A percentile compares a stretch with the other conserved stretches of the same genome.
phyloP scores from a whole-genome alignment of 139 green algal species.

The Chlorella ohadii region DNA sequence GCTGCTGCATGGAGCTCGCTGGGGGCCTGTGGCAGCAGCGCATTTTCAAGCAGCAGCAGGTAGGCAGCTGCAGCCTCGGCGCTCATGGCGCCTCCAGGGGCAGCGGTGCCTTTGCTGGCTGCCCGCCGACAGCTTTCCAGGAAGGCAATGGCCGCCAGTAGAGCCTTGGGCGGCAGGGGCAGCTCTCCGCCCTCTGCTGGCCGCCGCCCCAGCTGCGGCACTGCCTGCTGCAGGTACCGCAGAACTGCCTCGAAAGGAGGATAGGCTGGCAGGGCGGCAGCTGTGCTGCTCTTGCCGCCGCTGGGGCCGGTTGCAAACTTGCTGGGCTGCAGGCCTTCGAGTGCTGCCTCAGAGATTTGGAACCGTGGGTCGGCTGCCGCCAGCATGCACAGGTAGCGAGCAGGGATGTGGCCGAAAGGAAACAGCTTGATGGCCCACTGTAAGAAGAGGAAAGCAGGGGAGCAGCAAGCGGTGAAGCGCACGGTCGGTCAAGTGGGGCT shows the following conservation, averaged over 20 bases:
- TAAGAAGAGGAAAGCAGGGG: neutral
- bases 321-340: conserved; percentile 44
- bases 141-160: conserved; percentile 55
- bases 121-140: conserved; percentile 47
- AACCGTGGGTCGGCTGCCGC: conserved; percentile 67
- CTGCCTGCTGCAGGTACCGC: conserved; percentile 39
- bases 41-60: conserved; percentile 64
- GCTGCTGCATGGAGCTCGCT: conserved; percentile 59
- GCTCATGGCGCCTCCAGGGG: neutral
- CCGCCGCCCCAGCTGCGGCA: conserved; percentile 31
- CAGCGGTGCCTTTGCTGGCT: neutral
- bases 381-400: conserved; percentile 70
- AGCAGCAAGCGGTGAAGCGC: too few species aligned
- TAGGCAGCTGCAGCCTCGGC: neutral
- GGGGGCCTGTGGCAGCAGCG: conserved; percentile 48
- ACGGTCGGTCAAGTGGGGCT: too few species aligned
- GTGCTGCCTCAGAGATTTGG: conserved; percentile 57
- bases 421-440: conserved; percentile 86
- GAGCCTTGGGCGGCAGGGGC: conserved; percentile 52
- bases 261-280: neutral
- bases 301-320: conserved; percentile 9
- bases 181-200: conserved; percentile 41
- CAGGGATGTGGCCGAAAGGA: conserved; percentile 66
- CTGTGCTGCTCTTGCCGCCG: neutral
- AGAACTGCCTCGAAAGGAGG: conserved; percentile 41